Conservation (phyloP, 164 flowering plant species). For the Vitis amurensis region DNA sequence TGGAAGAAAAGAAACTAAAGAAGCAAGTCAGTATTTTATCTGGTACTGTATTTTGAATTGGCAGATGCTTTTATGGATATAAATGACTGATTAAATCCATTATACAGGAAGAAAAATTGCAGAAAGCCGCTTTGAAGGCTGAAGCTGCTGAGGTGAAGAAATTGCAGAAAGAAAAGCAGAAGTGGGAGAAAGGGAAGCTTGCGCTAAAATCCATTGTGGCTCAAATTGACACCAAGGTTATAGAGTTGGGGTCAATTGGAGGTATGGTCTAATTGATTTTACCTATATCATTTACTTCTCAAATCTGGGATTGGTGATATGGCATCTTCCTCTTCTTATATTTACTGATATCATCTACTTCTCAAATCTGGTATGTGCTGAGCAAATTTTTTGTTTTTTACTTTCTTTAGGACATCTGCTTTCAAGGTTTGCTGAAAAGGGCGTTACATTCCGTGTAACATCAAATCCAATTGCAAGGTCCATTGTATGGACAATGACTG, state of each 20-base stretch:
- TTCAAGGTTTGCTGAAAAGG: slow-evolving; percentile 79
- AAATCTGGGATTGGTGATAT: background rate
- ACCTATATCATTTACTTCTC: background rate
- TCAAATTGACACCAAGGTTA: slow-evolving; percentile 73
- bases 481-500: slow-evolving; percentile 72
- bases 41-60: background rate
- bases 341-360: background rate
- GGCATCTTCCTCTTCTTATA: slow-evolving; percentile 1
- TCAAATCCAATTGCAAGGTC: slow-evolving; percentile 82
- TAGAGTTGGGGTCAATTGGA: slow-evolving; percentile 73
- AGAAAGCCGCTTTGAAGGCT: slow-evolving; percentile 72
- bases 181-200: slow-evolving; percentile 90
- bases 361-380: background rate
- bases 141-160: slow-evolving; percentile 74
- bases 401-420: slow-evolving; percentile 68
- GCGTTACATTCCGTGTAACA: slow-evolving; percentile 59
- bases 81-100: background rate
- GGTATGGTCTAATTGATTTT: slow-evolving; percentile 36
- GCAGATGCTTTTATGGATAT: background rate
- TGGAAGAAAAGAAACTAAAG: slow-evolving; percentile 64
- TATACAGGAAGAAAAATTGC: slow-evolving; percentile 73
- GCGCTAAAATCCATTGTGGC: slow-evolving; percentile 79
- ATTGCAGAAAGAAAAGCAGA: slow-evolving; percentile 66
- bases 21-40: slow-evolving; percentile 54
- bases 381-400: background rate